phyloP scores from a whole-genome alignment of 1,284 basidiomycete species.

The Neonothopanus nambi region DNA sequence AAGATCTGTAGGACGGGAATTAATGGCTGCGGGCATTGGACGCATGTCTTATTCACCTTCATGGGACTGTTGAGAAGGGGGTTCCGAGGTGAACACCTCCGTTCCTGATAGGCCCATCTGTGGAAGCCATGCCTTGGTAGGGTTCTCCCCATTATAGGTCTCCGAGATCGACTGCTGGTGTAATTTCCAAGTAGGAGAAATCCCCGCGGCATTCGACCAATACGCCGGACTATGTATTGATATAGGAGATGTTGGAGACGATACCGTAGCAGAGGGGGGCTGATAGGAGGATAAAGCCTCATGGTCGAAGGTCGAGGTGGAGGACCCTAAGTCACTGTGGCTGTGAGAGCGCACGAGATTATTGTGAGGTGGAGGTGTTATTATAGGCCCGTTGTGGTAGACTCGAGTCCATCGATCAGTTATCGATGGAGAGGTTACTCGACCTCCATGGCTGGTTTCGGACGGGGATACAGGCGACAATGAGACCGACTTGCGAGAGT shows the following conservation, averaged over 20 bases:
- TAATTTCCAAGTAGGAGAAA: background rate
- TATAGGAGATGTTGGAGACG: constrained; percentile 7
- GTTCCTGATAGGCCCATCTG: too few relatives aligned
- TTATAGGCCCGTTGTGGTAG: background rate
- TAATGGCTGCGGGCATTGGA: too few relatives aligned
- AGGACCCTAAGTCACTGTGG: background rate
- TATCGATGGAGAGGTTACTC: constrained; percentile 13
- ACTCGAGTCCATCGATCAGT: constrained; percentile 9
- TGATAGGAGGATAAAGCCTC: background rate
- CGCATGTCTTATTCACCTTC: too few relatives aligned
- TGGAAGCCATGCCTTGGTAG: too few relatives aligned
- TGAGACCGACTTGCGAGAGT: constrained; percentile 13
- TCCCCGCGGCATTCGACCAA: background rate
- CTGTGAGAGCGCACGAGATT: background rate
- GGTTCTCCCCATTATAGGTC: too few relatives aligned
- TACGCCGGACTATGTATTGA: background rate
- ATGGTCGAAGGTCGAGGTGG: background rate
- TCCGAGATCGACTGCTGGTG: background rate
- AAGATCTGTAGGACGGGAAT: too few relatives aligned
- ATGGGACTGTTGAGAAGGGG: too few relatives aligned
- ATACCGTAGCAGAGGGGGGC: background rate
- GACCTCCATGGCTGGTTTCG: constrained; percentile 14
- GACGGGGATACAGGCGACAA: constrained; percentile 13
- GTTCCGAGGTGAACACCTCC: too few relatives aligned
- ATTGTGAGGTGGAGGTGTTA: background rate